Evolutionary conservation across 805 yeast species (phyloP).

Genomic region (Barnettozyma vustinii): DNA sequence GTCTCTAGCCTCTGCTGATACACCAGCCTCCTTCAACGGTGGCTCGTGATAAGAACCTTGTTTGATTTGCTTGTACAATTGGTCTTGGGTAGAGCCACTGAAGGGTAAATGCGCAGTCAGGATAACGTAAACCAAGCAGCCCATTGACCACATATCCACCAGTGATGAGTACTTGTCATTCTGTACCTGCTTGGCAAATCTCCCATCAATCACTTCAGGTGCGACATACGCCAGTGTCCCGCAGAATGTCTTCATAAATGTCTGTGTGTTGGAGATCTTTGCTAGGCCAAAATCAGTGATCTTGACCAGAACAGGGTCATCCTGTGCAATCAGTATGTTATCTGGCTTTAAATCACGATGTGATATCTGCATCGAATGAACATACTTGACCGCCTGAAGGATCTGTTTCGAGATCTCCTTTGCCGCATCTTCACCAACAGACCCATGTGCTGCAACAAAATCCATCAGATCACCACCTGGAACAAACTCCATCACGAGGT

Average conservation of each 20-base stretch:
- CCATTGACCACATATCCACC: slow-evolving; percentile 98
- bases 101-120: slow-evolving; percentile 93
- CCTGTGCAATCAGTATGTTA: slow-evolving; percentile 83
- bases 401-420: slow-evolving; percentile 84
- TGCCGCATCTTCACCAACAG: slow-evolving; percentile 87
- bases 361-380: slow-evolving; percentile 86
- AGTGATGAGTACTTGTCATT: slow-evolving; percentile 61
- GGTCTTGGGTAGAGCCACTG: slow-evolving; percentile 87
- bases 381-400: slow-evolving; percentile 76
- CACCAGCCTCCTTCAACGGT: slow-evolving; percentile 58
- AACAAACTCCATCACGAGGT: slow-evolving; percentile 91
- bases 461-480: slow-evolving; percentile 98
- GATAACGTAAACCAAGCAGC: slow-evolving; percentile 88
- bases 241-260: slow-evolving; percentile 92
- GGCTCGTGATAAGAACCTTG: slow-evolving; percentile 77
- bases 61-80: slow-evolving; percentile 69
- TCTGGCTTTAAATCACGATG: slow-evolving; percentile 97
- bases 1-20: slow-evolving; percentile 64
- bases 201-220: slow-evolving; percentile 72
- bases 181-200: slow-evolving; percentile 24
- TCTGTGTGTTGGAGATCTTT: slow-evolving; percentile 75
- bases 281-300: slow-evolving; percentile 97
- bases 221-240: slow-evolving; percentile 97
- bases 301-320: slow-evolving; percentile 87
- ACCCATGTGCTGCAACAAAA: slow-evolving; percentile 87